Base-by-base conservation (phyloP, 768 basidiomycete genomes). In the Cystobasidium tubakii region DNA sequence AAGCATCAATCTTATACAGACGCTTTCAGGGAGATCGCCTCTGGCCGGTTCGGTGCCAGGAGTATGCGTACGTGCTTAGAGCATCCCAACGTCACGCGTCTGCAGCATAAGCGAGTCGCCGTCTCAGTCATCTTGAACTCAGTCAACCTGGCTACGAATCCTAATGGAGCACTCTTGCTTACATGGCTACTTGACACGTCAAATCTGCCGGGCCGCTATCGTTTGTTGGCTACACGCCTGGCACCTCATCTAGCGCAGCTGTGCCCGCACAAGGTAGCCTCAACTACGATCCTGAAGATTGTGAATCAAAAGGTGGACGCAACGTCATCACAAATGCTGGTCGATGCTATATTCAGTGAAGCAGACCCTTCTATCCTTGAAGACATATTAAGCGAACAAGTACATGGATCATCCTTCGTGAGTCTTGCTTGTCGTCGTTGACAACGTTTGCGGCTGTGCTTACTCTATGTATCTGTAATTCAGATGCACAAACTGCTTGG, bases 121-220 rank as follows among this genome's bases (percentile, higher is more conserved):
- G 91, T 92, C 10, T 90, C 94, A 23, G 84, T 99, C 81, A 91
- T 98, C 75, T 85, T 98, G 78, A 98, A 99, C 83, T 95, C 94
- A 6, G 96, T 98, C 72, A 94, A 95, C 34, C 85, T 99, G 73
- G 93, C 94, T 19, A 98, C 95, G 21, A 97, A 96, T 80, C 92
- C 95, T 12, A 99, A 99, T 79, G 96, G 96, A 69, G 94, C 96
- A 0, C 84, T 99, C 64, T 84, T 98, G 71, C 83, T 99, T 70
- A 98, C 94, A 15, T 99, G 96, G 96, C 85, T 99, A 57, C 86
- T 98, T 75, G 96, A 99, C 80, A 89, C 91, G 0, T 96, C 93
- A 57, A 88, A 88, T 76, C 91, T 99, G 84, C 91, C 91, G 1
- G 93, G 92, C n/a, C 87, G 96, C 54, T 99, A 96, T 84, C 88